phyloP scores from a whole-genome alignment of 768 basidiomycete species.

The Agrocybe chaxingu region DNA sequence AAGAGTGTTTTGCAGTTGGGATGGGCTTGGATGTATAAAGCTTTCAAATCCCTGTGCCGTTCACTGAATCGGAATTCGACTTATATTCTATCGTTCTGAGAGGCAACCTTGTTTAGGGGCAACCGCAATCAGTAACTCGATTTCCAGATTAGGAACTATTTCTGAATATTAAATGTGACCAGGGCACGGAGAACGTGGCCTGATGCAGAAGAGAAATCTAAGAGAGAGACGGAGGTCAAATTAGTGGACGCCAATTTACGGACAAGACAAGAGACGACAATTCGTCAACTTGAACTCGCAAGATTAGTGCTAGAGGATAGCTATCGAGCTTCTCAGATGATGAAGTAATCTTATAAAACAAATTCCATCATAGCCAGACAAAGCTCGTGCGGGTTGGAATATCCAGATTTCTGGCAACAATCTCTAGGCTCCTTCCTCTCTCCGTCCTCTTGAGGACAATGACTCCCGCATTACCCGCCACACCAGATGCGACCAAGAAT shows the following conservation, averaged over 20 bases:
- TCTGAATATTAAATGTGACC: no score
- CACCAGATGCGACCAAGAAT: slow-evolving; percentile 50
- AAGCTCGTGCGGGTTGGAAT: slow-evolving; percentile 51
- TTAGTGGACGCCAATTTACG: slow-evolving; percentile 2
- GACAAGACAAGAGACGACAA: neutral
- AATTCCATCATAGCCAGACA: slow-evolving; percentile 36
- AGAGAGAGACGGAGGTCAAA: neutral
- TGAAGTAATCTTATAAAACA: neutral
- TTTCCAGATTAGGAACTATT: no score
- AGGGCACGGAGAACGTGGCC: neutral
- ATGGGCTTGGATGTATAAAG: no score
- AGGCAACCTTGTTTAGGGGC: no score
- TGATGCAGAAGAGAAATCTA: neutral
- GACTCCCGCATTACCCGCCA: slow-evolving; percentile 51
- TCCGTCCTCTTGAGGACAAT: slow-evolving; percentile 54
- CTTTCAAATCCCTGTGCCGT: no score
- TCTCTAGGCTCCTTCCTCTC: slow-evolving; percentile 46
- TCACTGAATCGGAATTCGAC: no score
- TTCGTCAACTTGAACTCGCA: neutral
- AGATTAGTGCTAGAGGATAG: neutral
- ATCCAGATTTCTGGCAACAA: slow-evolving; percentile 51
- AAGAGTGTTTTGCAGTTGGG: no score
- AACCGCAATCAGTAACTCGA: no score
- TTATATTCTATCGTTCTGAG: no score
- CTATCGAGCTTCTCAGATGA: neutral